Percentiles rank a stretch among this genome's conserved stretches.
phyloP scores from a whole-genome alignment of 2,329 filamentous ascomycete species.

The Oidium heveae region DNA sequence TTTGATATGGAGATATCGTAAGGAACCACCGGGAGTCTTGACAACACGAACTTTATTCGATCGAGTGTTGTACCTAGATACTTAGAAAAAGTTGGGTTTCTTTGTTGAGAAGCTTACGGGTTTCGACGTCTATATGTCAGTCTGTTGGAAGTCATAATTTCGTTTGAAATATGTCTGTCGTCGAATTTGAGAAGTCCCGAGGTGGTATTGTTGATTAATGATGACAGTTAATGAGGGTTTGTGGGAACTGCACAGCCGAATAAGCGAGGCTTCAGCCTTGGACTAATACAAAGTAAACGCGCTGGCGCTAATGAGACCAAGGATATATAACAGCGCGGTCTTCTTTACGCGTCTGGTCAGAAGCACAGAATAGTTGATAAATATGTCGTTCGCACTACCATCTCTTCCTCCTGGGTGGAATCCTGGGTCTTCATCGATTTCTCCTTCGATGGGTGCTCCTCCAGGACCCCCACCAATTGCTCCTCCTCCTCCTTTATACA shows the following conservation, averaged over 20 bases:
- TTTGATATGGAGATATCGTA: constrained; percentile 97
- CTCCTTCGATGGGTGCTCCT: constrained; percentile 21
- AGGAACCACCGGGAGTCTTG: constrained; percentile 89
- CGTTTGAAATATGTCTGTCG: constrained; percentile 8
- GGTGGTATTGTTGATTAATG: not conserved
- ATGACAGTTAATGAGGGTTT: not conserved
- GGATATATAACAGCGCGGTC: too few relatives aligned
- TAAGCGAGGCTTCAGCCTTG: too few relatives aligned
- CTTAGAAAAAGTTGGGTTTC: not conserved
- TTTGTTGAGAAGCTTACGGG: constrained; percentile 30
- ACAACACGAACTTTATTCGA: constrained; percentile 91
- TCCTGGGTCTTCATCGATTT: constrained; percentile 17
- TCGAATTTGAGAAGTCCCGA: not conserved
- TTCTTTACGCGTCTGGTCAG: not conserved
- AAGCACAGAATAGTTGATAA: constrained; percentile 8
- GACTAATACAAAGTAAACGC: not conserved
- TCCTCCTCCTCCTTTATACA: constrained; percentile 68
- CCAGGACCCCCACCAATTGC: constrained; percentile 40
- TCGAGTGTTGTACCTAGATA: constrained; percentile 74
- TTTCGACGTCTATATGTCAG: constrained; percentile 38
- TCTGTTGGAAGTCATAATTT: constrained; percentile 27
- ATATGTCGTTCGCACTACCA: constrained; percentile 33
- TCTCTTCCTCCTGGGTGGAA: constrained; percentile 46
- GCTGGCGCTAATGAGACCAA: not conserved
- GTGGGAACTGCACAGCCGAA: too few relatives aligned